Evolutionary conservation across 257 asterid genomes (phyloP), one percentile per base, ranked within the genome.

Genomic region (Gynochthodes officinalis): DNA sequence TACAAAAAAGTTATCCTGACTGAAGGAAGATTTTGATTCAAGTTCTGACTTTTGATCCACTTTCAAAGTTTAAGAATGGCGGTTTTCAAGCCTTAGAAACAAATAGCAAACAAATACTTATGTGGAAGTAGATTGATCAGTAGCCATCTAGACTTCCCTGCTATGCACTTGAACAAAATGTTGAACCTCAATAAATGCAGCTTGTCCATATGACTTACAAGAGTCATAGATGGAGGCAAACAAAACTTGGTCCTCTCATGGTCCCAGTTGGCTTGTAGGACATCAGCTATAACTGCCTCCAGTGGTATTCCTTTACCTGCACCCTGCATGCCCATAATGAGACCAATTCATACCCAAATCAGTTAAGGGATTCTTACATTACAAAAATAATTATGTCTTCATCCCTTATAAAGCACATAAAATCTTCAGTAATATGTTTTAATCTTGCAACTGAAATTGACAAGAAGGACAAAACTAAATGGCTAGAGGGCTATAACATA

Each of bases 161-260:
- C 42, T 52, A 37, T 19, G 7, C 46, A 39, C 19, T 33, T 33
- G 7, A 39, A 7, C 30, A 23, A 4, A 1, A 35, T 32, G 55
- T 59, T 32, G 52, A 58, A 50, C 30, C 39, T 27, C 55, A 33
- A 13, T 25, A 33, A 75, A 39, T 21, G 23, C 23, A 28, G 43
- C 13, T n/a, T n/a, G 21, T 59, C 32, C 40, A 25, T 50, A 60
- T n/a, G 59, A 89, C 97, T 85, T 87, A 95, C 98, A 57, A 95
- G 87, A 65, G 96, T 86, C 98, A 92, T 89, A 88, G 87, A 70
- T n/a, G 99, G 99, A 77, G 98, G 99, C 83, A 95, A 82, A 5
- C 88, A 85, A 79, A 95, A 95, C 70, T 85, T 87, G 40, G 88
- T 90, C 86, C 97, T 86, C 85, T 92, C 94, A 67, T 95, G 99